These are phyloP conservation scores for Urostyla sp. DNA, from an alignment of 73 alveolate genomes.

Conservation along the genomic window DNA sequence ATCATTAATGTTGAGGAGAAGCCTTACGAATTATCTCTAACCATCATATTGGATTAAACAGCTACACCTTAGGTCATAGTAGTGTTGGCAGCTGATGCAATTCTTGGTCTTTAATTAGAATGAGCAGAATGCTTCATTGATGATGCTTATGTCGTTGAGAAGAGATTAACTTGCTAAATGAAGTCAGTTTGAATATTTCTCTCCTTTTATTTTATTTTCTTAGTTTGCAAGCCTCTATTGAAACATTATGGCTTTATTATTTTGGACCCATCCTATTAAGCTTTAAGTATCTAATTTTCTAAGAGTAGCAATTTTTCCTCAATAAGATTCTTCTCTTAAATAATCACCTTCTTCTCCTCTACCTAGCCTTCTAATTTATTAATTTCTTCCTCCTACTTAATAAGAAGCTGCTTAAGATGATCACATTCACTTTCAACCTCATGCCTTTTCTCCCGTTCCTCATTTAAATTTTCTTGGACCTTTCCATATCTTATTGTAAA, in stretches of 20 bases:
- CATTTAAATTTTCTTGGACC: neutral
- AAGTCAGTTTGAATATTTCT: constrained; percentile 44
- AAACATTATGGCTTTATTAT: neutral
- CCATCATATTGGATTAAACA: constrained; percentile 32
- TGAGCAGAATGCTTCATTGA: neutral
- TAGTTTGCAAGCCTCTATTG: constrained; percentile 51
- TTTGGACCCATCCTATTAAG: neutral
- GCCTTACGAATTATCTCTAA: constrained; percentile 46
- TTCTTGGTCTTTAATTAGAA: constrained; percentile 31
- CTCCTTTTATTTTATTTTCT: constrained; percentile 32
- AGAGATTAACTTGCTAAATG: neutral
- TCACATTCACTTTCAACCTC: neutral
- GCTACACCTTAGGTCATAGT: constrained; percentile 25
- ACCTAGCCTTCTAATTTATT: constrained; percentile 6
- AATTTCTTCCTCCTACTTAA: constrained; percentile 29
- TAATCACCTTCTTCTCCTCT: constrained; percentile 9
- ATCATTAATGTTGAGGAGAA: constrained; percentile 20
- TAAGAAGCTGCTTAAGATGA: neutral
- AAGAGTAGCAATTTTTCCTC: constrained; percentile 10
- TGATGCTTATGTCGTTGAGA: constrained; percentile 49
- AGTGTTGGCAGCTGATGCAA: constrained; percentile 51
- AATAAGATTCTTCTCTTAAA: constrained; percentile 6
- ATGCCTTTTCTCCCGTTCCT: neutral
- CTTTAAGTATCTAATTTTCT: constrained; percentile 3
- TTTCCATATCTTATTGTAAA: neutral